These are phyloP conservation scores for Penicillium sp. DNA, from an alignment of 2,329 filamentous ascomycete species.

Conservation along the genomic window DNA sequence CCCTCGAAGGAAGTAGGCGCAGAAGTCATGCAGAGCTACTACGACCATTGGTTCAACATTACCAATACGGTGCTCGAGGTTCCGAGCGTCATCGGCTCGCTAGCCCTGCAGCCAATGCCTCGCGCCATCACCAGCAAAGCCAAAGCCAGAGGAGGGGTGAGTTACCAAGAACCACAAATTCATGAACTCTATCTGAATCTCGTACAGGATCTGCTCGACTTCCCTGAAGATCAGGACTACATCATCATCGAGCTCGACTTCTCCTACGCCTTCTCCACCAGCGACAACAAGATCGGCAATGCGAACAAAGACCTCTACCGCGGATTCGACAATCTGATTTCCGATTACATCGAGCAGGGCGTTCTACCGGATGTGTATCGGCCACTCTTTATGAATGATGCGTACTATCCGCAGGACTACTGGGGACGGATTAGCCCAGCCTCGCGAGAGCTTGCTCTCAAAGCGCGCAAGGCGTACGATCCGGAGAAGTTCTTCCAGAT, in stretches of 20 bases:
- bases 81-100: constrained; percentile 35
- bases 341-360: constrained; percentile 39
- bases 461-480: constrained; percentile 41
- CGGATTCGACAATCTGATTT: constrained; percentile 41
- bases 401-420: constrained; percentile 51
- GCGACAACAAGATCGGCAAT: constrained; percentile 44
- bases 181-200: not conserved
- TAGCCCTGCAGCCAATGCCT: constrained; percentile 46
- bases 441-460: constrained; percentile 35
- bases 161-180: constrained; percentile 15
- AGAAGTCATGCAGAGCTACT: constrained; percentile 36
- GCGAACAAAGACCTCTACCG: constrained; percentile 45
- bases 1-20: constrained; percentile 36
- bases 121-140: constrained; percentile 39
- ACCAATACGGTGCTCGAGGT: constrained; percentile 34
- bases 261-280: constrained; percentile 42
- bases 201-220: constrained; percentile 44
- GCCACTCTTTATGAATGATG: constrained; percentile 55
- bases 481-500: constrained; percentile 16
- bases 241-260: constrained; percentile 54
- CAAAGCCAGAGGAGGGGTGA: constrained; percentile 43
- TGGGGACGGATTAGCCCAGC: constrained; percentile 44
- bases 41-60: constrained; percentile 41
- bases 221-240: constrained; percentile 47
- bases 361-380: constrained; percentile 46